phyloP scores from a whole-genome alignment of 176 grass and related monocot genomes.

The Thalia dealbata region DNA sequence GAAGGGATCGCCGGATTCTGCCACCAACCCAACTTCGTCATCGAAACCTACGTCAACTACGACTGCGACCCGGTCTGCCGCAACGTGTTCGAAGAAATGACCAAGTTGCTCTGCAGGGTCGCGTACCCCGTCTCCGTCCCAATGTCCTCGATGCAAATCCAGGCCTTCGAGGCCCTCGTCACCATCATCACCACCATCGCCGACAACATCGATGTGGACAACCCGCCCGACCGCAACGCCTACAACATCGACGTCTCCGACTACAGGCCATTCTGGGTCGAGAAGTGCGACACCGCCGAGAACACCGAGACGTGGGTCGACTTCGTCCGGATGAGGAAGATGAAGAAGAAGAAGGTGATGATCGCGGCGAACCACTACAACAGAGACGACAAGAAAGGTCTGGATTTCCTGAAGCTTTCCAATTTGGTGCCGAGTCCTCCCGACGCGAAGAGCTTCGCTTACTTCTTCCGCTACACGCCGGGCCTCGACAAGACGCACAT shows the following conservation, averaged over 20 bases:
- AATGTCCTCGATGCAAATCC: slow-evolving; percentile 50
- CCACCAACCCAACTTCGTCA: slow-evolving; percentile 69
- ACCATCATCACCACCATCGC: slow-evolving; percentile 81
- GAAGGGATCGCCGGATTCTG: slow-evolving; percentile 80
- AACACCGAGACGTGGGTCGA: slow-evolving; percentile 59
- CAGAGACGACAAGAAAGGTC: slow-evolving; percentile 80
- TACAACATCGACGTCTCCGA: slow-evolving; percentile 55
- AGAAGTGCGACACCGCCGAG: slow-evolving; percentile 32
- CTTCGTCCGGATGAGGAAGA: slow-evolving; percentile 67
- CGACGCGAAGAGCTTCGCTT: slow-evolving; percentile 58
- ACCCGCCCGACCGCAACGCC: slow-evolving; percentile 22
- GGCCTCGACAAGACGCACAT: slow-evolving; percentile 72
- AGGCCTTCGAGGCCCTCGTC: slow-evolving; percentile 82
- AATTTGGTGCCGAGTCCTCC: slow-evolving; percentile 61
- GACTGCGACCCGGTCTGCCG: slow-evolving; percentile 77
- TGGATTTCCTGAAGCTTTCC: slow-evolving; percentile 60
- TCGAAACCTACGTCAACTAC: slow-evolving; percentile 95
- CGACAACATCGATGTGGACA: slow-evolving; percentile 61
- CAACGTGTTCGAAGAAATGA: slow-evolving; percentile 70
- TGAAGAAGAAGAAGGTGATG: slow-evolving; percentile 66
- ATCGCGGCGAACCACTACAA: slow-evolving; percentile 94
- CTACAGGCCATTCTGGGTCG: slow-evolving; percentile 46
- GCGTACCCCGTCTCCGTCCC: slow-evolving; percentile 50
- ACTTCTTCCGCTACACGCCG: slow-evolving; percentile 74
- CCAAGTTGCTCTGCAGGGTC: slow-evolving; percentile 68